These are phyloP conservation scores for Calonectria leucothoes DNA, from an alignment of 2,329 filamentous ascomycete genomes.

Conservation along the genomic window DNA sequence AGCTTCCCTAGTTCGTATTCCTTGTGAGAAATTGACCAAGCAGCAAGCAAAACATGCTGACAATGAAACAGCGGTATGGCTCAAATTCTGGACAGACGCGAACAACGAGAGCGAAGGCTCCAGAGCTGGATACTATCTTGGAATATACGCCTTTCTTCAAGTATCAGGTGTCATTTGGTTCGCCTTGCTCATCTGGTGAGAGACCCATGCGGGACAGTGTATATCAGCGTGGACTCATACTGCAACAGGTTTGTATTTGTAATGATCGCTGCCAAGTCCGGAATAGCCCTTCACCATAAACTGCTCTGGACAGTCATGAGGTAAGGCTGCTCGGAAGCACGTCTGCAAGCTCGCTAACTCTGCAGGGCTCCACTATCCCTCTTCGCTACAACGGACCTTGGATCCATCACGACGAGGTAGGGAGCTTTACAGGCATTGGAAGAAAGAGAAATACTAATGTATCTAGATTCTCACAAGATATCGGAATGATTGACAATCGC, in stretches of 20 bases:
- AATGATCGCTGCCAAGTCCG: conserved; percentile 41
- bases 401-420: conserved; percentile 54
- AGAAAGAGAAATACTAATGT: background rate
- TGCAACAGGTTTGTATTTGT: conserved; percentile 43
- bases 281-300: conserved; percentile 38
- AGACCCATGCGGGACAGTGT: background rate
- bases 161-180: conserved; percentile 34
- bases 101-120: conserved; percentile 18
- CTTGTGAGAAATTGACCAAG: background rate
- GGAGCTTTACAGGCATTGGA: background rate
- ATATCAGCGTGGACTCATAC: background rate
- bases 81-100: conserved; percentile 45
- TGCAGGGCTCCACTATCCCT: conserved; percentile 53
- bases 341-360: background rate
- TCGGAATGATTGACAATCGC: conserved; percentile 56
- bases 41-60: background rate
- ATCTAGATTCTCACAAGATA: conserved; percentile 56
- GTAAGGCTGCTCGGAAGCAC: background rate
- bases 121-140: conserved; percentile 36
- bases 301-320: conserved; percentile 39
- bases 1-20: conserved; percentile 44
- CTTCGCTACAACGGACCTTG: conserved; percentile 54
- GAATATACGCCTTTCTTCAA: conserved; percentile 41
- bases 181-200: conserved; percentile 35
- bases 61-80: conserved; percentile 42